Base-by-base conservation (phyloP, 345 rosid genomes). In the Turritis glabra region DNA sequence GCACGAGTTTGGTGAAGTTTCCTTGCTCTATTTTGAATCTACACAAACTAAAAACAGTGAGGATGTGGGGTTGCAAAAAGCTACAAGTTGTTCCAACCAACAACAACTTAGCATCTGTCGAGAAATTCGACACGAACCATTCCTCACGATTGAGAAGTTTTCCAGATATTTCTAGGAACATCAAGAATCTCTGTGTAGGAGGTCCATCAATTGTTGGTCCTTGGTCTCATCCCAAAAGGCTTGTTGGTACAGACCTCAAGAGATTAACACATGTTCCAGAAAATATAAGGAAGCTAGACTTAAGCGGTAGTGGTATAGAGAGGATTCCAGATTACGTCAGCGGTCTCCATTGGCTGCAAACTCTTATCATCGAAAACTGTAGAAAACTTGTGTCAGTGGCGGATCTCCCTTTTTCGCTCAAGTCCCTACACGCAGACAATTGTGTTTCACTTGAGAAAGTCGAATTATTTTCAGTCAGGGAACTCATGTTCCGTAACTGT, bases 1-100 rank as follows among this genome's bases (percentile, higher is more conserved):
- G 84, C 66, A 27, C 4, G 22, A 48, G 47, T 23, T 43, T 76
- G 54, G 58, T 18, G 53, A 44, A 59, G 32, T 35, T 68, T 69
- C 69, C 54, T 1, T 51, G 40, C 10, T 62, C 52, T 5, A 13
- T 73, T 14, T 15, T 22, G 26, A 11, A 18, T 17, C 72, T 62
- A 26, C 9, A 57, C 14, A 58, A 64, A 37, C 69, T 79, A 0
- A 59, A 69, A 35, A 6, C 1, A 2, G 13, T 73, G 59, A 17
- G 0, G 17, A 18, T 78, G 23, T 29, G 33, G 30, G 66, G 35
- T 11, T 78, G 75, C 12, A 33, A 22, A 17, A 52, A 47, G 12
- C 69, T 64, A 41, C 18, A 44, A 18, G 35, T 29, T 14, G 37
- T 64, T 41, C 55, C 69, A 15, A 46, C 11, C 32, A 27, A 3